Percentiles rank a stretch among this genome's conserved stretches.
These are phyloP conservation scores for Rosa hybrid DNA, from an alignment of 331 rosid genomes.

Conservation along the genomic window DNA sequence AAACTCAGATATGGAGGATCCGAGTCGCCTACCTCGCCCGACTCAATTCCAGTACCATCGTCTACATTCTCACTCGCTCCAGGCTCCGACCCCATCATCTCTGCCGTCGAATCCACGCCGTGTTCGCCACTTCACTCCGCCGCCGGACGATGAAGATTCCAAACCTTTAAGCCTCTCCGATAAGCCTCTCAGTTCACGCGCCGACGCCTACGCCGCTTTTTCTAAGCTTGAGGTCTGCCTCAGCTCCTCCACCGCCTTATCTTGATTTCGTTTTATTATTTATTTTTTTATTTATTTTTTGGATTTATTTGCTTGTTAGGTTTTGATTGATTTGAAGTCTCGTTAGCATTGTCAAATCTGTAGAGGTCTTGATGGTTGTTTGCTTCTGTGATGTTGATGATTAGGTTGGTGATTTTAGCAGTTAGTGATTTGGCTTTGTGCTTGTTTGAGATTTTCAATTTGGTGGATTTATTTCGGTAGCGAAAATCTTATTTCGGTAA, in stretches of 20 bases:
- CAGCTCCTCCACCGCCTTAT: not conserved
- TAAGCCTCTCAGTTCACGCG: conserved; percentile 9
- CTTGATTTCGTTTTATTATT: not conserved
- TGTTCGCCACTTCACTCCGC: not conserved
- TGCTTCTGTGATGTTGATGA: not conserved
- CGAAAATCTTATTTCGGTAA: not conserved
- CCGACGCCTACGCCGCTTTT: conserved; percentile 21
- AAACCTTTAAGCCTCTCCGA: not conserved
- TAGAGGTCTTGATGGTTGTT: not conserved
- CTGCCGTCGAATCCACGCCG: conserved; percentile 1
- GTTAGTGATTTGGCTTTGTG: not conserved
- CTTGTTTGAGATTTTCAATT: not conserved
- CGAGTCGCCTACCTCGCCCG: conserved; percentile 27
- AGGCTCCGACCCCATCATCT: not conserved
- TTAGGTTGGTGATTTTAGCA: conserved; percentile 7
- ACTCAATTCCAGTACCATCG: conserved; percentile 44
- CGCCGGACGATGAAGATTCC: not conserved
- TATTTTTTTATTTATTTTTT: not conserved
- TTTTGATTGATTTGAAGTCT: not conserved
- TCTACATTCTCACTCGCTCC: conserved; percentile 30
- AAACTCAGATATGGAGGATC: conserved; percentile 46
- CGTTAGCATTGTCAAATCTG: not conserved
- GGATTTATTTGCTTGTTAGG: not conserved
- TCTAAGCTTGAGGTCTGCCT: conserved; percentile 37
- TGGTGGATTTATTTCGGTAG: not conserved